Percentiles rank a stretch among this genome's conserved stretches.
Conservation (phyloP, 2,329 filamentous ascomycete genomes). For the Annulohypoxylon truncatum region DNA sequence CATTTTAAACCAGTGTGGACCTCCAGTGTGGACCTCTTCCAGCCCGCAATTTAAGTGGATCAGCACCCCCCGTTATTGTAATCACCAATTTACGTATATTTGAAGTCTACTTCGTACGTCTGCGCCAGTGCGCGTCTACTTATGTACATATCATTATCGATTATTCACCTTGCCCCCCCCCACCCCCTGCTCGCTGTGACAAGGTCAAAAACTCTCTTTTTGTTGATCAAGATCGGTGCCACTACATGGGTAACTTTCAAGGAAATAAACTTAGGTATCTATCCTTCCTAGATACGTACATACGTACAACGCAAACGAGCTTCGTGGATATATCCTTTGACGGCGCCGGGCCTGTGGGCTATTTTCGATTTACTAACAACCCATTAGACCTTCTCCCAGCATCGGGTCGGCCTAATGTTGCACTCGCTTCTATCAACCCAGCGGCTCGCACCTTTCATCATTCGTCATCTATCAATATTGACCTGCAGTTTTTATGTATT, state of each 20-base stretch:
- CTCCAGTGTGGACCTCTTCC: not conserved
- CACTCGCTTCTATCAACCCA: constrained; percentile 33
- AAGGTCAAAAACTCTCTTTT: no score
- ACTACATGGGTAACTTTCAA: not conserved
- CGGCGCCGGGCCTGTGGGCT: no score
- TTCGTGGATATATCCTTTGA: constrained; percentile 17
- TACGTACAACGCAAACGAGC: not conserved
- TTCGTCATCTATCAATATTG: constrained; percentile 23
- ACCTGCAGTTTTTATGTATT: not conserved
- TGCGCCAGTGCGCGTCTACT: not conserved
- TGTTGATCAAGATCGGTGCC: no score
- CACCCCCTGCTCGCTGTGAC: no score
- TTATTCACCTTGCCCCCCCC: no score
- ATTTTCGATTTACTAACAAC: constrained; percentile 10
- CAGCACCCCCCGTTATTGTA: not conserved
- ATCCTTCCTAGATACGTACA: no score
- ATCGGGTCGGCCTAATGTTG: constrained; percentile 17
- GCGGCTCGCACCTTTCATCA: constrained; percentile 22
- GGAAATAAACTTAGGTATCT: not conserved
- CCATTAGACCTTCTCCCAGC: constrained; percentile 4
- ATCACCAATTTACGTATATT: not conserved
- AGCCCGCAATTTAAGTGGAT: not conserved
- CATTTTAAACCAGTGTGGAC: not conserved
- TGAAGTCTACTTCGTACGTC: no score
- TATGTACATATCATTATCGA: not conserved